phyloP scores from a whole-genome alignment of 2,329 filamentous ascomycete genomes.

The Aureobasidium musti region DNA sequence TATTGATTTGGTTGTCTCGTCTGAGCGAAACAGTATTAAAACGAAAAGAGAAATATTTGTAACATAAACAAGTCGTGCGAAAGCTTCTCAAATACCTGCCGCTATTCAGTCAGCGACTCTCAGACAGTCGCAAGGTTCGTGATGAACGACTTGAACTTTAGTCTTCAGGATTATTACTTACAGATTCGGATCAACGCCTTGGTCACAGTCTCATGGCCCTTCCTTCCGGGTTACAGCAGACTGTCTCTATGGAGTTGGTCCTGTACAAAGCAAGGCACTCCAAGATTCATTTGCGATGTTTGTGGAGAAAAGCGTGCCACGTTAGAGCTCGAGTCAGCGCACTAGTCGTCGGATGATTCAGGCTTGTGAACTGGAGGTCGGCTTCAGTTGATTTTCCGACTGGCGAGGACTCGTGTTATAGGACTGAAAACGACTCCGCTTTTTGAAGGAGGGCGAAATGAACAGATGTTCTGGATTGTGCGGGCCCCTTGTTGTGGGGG shows the following conservation, averaged over 20 bases:
- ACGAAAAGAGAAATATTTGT: constrained; percentile 5
- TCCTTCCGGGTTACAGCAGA: background rate
- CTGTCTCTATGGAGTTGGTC: background rate
- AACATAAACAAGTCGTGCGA: constrained; percentile 13
- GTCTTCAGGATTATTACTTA: background rate
- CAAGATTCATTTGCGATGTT: constrained; percentile 18
- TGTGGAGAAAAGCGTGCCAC: constrained; percentile 18
- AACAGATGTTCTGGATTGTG: constrained; percentile 28
- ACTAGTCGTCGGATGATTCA: background rate
- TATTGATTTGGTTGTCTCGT: constrained; percentile 7
- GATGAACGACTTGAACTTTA: background rate
- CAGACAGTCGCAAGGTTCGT: background rate
- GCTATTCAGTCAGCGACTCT: background rate
- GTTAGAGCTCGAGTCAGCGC: constrained; percentile 8
- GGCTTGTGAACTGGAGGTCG: background rate
- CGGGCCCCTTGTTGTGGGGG: constrained; percentile 29
- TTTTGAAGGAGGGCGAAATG: constrained; percentile 20
- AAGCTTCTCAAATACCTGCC: constrained; percentile 17
- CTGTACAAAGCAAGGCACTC: constrained; percentile 4
- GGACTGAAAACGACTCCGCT: constrained; percentile 26
- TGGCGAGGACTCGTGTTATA: constrained; percentile 14
- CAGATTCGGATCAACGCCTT: constrained; percentile 1
- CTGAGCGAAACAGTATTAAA: background rate
- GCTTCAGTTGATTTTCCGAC: background rate
- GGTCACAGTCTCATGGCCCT: constrained; percentile 18